These are phyloP conservation scores for Fraxinus velutina DNA, from an alignment of 305 asterid species.

Conservation along the genomic window DNA sequence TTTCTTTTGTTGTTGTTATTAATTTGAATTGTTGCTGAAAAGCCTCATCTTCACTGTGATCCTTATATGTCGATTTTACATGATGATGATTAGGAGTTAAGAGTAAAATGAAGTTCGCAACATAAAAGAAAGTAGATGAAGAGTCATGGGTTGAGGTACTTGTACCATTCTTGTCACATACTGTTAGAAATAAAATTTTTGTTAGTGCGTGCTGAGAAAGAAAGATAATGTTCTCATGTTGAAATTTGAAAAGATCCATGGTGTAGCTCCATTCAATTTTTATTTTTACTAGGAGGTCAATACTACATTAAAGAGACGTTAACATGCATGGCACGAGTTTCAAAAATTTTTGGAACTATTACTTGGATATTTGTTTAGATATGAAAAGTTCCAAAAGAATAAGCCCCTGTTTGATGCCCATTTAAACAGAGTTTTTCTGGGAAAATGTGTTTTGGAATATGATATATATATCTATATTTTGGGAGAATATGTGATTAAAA, in stretches of 20 bases:
- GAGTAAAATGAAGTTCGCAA: neutral
- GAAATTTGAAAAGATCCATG: neutral
- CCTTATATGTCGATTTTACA: neutral
- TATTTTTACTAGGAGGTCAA: neutral
- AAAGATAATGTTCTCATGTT: neutral
- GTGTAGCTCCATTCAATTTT: neutral
- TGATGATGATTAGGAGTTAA: neutral
- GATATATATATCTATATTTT: too few relatives aligned
- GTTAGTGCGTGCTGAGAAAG: neutral
- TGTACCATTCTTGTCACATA: neutral
- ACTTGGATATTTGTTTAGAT: neutral
- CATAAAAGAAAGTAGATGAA: slow-evolving; percentile 2
- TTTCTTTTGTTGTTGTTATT: neutral
- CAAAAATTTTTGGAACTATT: neutral
- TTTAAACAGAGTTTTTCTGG: too few relatives aligned
- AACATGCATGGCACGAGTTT: neutral
- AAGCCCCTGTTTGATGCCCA: too few relatives aligned
- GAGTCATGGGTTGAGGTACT: neutral
- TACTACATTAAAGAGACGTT: neutral
- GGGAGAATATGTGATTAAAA: too few relatives aligned
- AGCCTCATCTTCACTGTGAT: neutral
- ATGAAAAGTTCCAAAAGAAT: neutral
- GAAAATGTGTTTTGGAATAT: too few relatives aligned
- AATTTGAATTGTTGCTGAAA: slow-evolving; percentile 12
- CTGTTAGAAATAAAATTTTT: neutral